A percentile compares a stretch with the other conserved stretches of the same genome.
phyloP scores from a whole-genome alignment of 306 rosid genomes.

The Vicia villosa region DNA sequence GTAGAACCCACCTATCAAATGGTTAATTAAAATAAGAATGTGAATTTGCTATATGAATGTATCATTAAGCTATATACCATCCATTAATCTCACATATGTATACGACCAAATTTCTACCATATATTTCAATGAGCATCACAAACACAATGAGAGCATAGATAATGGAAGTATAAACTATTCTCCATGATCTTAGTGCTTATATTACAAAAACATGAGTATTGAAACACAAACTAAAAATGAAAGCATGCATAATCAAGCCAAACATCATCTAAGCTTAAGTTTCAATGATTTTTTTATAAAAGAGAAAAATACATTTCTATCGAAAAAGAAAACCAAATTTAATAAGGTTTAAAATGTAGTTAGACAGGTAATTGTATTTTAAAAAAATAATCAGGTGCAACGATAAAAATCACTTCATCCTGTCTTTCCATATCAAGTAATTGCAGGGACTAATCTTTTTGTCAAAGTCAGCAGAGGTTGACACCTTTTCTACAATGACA shows the following conservation, averaged over 20 bases:
- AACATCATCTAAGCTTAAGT: not conserved
- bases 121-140: no score
- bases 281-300: not conserved
- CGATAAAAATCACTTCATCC: conserved; percentile 26
- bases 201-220: no score
- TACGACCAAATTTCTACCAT: no score
- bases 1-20: no score
- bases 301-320: no score
- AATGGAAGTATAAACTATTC: no score
- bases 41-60: no score
- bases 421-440: conserved; percentile 52
- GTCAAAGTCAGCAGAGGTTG: conserved; percentile 38
- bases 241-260: conserved; percentile 2
- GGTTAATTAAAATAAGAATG: no score
- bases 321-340: not conserved
- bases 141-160: no score
- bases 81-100: no score
- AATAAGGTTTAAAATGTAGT: not conserved
- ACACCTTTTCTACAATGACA: conserved; percentile 61
- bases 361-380: not conserved
- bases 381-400: not conserved
- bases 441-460: conserved; percentile 42
- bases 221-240: not conserved
- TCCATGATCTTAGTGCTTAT: no score
- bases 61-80: no score